Conservation (phyloP, 2,329 filamentous ascomycete genomes). For the Fusarium nelsonii region DNA sequence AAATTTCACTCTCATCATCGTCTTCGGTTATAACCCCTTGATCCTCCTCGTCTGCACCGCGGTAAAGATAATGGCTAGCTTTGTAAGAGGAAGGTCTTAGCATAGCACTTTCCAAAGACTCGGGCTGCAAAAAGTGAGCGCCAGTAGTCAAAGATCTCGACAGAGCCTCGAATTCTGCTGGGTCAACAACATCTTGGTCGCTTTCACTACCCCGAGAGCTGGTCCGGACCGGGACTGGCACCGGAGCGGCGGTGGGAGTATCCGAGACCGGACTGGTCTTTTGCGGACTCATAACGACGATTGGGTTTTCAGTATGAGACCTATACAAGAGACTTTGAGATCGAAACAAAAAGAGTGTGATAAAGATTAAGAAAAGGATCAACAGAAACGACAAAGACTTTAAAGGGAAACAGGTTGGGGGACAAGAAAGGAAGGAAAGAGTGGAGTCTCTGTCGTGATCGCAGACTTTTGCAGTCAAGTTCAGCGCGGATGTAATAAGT, state of each 20-base stretch:
- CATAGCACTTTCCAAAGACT: conserved; percentile 56
- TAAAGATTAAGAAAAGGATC: neutral
- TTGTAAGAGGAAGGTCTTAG: conserved; percentile 48
- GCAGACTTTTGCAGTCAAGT: conserved; percentile 36
- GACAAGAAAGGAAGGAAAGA: conserved; percentile 7
- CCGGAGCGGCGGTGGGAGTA: conserved; percentile 24
- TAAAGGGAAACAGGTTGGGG: conserved; percentile 21
- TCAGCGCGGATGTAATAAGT: neutral
- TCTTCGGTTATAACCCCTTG: conserved; percentile 16
- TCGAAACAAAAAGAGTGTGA: neutral
- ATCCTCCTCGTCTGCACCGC: conserved; percentile 20
- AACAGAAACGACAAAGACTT: conserved; percentile 1
- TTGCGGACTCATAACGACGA: conserved; percentile 23
- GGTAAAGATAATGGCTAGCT: conserved; percentile 33
- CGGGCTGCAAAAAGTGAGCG: conserved; percentile 57
- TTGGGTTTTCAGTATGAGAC: neutral
- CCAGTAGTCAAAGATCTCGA: conserved; percentile 57
- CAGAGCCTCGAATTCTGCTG: conserved; percentile 47
- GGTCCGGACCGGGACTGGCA: conserved; percentile 41
- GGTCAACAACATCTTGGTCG: conserved; percentile 36
- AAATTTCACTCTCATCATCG: conserved; percentile 26
- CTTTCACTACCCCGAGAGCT: conserved; percentile 29
- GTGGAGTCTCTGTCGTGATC: conserved; percentile 47
- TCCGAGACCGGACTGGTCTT: conserved; percentile 17
- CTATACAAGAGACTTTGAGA: neutral